Evolutionary conservation across 371 early-diverging fungal genomes (phyloP), one percentile per base, ranked within the genome.

Genomic region (Mortierella polycephala): DNA sequence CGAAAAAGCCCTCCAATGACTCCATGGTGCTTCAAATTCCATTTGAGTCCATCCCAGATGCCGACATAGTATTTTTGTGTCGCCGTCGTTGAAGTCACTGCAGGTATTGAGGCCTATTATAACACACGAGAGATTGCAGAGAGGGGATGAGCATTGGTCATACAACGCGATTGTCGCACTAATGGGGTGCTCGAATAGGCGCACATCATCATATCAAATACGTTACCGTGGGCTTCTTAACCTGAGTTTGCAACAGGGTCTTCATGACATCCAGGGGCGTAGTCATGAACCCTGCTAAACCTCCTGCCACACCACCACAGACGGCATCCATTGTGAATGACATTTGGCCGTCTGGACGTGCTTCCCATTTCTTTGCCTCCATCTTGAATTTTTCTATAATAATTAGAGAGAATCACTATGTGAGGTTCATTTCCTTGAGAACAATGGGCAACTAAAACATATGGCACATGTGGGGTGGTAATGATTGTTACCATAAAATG

Each of bases 221-320:
- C 4, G 7, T 41, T 69, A 82, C 77, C 18, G 71, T 52, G 37
- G 70, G 84, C 64, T 74, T 69, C 45, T 83, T 85, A 81, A 79
- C 70, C 57, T 91, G 91, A 21, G 91, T 91, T 69, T 91, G 91
- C 47, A 91, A 63, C 37, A 91, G 54, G 0, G 91, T 91, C 63
- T 91, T 91, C 84, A 91, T 88, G 10, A 90, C 89, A 74, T 91
- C 91, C 67, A 91, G 66, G 2, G 91, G 91, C 10, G 91, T 91
- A 4, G 91, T 91, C 41, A 90, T 81, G 5, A 89, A 90, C 50
- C 91, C 91, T 13, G 91, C 91, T 51, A 89, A 73, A n/a, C 86
- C 89, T 52, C 91, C 91, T 37, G 91, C 91, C 44, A 89, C 69
- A 30, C 88, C 87, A 39, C 91, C 91, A 8, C 88, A 89, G 5